These are phyloP conservation scores for Candida gigantensis DNA, from an alignment of 1,139 yeast genomes.

Conservation along the genomic window DNA sequence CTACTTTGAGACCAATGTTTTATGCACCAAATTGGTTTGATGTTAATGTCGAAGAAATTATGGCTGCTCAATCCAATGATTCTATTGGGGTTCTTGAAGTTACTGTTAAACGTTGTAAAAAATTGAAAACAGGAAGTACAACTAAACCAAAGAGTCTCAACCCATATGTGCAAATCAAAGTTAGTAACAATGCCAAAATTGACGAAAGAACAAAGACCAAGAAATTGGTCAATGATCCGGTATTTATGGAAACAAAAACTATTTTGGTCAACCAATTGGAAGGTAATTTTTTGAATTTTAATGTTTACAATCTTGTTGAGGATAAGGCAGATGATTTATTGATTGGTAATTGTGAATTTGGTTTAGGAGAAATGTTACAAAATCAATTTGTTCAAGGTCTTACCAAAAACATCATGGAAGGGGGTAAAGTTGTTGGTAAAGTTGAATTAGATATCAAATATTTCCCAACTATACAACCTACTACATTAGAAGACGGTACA, in stretches of 20 bases:
- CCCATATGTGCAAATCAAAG: slow-evolving; percentile 56
- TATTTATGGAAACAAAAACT: slow-evolving; percentile 66
- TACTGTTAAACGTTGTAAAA: slow-evolving; percentile 54
- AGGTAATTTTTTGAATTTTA: slow-evolving; percentile 54
- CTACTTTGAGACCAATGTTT: slow-evolving; percentile 71
- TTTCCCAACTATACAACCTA: slow-evolving; percentile 57
- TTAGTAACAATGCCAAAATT: slow-evolving; percentile 46
- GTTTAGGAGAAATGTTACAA: slow-evolving; percentile 61
- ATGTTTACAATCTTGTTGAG: slow-evolving; percentile 51
- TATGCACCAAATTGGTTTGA: slow-evolving; percentile 84
- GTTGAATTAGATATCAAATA: slow-evolving; percentile 63
- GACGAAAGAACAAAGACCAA: slow-evolving; percentile 58
- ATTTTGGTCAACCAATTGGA: slow-evolving; percentile 59
- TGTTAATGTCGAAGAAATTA: slow-evolving; percentile 68
- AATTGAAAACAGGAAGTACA: slow-evolving; percentile 43
- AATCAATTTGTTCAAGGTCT: slow-evolving; percentile 38
- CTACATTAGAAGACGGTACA: slow-evolving; percentile 50
- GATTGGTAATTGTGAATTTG: slow-evolving; percentile 58
- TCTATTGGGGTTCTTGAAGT: slow-evolving; percentile 70
- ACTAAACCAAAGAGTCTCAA: slow-evolving; percentile 50
- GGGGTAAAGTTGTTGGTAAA: slow-evolving; percentile 61
- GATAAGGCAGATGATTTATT: slow-evolving; percentile 57
- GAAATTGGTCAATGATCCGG: slow-evolving; percentile 54
- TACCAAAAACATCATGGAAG: slow-evolving; percentile 39
- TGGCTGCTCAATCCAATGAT: slow-evolving; percentile 63